These are phyloP conservation scores for Neofusicoccum parvum DNA, from an alignment of 2,329 filamentous ascomycete species.

Conservation along the genomic window DNA sequence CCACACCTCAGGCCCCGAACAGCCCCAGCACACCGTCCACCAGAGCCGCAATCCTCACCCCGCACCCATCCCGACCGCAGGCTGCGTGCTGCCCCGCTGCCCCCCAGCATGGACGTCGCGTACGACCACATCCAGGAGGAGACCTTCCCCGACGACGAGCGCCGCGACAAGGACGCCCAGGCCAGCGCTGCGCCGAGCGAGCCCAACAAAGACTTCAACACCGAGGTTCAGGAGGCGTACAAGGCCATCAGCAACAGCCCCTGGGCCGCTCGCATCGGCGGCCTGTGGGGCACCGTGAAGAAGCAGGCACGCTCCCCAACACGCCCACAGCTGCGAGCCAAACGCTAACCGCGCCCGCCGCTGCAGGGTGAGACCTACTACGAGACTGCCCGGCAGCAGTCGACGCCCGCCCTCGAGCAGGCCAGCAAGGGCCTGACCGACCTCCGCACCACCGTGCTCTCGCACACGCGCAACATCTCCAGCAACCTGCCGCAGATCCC, in stretches of 20 bases:
- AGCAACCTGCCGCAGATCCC: conserved; percentile 24
- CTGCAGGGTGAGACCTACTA: conserved; percentile 80
- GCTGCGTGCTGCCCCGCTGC: conserved; percentile 10
- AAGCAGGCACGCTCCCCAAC: conserved; percentile 68
- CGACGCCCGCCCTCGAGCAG: conserved; percentile 75
- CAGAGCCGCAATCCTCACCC: background rate
- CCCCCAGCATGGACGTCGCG: conserved; percentile 78
- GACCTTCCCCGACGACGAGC: conserved; percentile 55
- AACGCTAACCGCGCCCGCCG: background rate
- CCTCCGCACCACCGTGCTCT: conserved; percentile 56
- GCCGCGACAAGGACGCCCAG: conserved; percentile 48
- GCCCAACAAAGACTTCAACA: conserved; percentile 64
- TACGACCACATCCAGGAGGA: conserved; percentile 97
- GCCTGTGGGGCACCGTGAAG: conserved; percentile 86
- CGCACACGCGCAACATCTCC: conserved; percentile 70
- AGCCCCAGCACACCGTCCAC: background rate
- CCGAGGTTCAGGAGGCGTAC: conserved; percentile 93
- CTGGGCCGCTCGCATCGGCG: conserved; percentile 87
- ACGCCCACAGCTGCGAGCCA: conserved; percentile 11
- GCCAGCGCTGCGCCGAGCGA: conserved; percentile 23
- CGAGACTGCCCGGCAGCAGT: conserved; percentile 80
- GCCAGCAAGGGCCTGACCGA: conserved; percentile 79
- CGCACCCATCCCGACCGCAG: background rate
- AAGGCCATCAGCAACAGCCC: conserved; percentile 87
- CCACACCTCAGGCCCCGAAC: background rate